Conservation (phyloP, 2,329 filamentous ascomycete genomes). For the Talaromyces atroroseus region DNA sequence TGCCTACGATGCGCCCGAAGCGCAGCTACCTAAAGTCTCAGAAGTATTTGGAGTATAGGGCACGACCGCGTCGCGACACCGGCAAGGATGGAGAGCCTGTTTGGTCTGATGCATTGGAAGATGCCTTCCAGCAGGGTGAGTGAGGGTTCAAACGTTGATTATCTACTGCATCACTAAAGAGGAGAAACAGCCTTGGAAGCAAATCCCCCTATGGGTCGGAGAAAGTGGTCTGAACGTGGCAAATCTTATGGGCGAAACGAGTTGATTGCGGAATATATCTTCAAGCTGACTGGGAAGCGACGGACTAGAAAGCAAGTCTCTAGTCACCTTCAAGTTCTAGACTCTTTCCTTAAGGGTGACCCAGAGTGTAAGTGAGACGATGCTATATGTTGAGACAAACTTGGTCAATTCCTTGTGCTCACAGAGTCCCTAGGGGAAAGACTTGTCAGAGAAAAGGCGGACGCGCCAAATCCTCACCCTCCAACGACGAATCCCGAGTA, state of each 20-base stretch:
- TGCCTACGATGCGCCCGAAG: conserved; percentile 13
- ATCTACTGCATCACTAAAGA: neutral
- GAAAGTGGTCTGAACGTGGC: conserved; percentile 48
- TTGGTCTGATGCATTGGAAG: conserved; percentile 44
- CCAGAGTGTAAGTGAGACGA: conserved; percentile 42
- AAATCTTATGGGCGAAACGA: conserved; percentile 57
- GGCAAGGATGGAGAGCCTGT: conserved; percentile 40
- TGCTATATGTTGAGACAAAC: conserved; percentile 2
- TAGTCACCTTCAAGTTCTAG: conserved; percentile 59
- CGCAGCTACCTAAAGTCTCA: conserved; percentile 37
- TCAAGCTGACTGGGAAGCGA: conserved; percentile 48
- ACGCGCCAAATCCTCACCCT: conserved; percentile 29
- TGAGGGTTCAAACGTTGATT: neutral
- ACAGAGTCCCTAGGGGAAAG: conserved; percentile 28
- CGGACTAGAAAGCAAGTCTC: conserved; percentile 57
- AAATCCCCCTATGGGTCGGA: conserved; percentile 54
- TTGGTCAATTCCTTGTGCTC: conserved; percentile 1
- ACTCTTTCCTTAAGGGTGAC: conserved; percentile 50
- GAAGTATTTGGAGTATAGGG: conserved; percentile 41
- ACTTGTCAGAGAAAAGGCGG: conserved; percentile 33
- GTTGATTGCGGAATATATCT: conserved; percentile 55
- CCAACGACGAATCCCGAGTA: conserved; percentile 26
- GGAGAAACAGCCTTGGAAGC: conserved; percentile 44
- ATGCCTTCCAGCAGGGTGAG: conserved; percentile 45
- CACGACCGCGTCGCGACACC: conserved; percentile 38